Conservation (phyloP, 768 basidiomycete genomes). For the Leccinum variicolor region DNA sequence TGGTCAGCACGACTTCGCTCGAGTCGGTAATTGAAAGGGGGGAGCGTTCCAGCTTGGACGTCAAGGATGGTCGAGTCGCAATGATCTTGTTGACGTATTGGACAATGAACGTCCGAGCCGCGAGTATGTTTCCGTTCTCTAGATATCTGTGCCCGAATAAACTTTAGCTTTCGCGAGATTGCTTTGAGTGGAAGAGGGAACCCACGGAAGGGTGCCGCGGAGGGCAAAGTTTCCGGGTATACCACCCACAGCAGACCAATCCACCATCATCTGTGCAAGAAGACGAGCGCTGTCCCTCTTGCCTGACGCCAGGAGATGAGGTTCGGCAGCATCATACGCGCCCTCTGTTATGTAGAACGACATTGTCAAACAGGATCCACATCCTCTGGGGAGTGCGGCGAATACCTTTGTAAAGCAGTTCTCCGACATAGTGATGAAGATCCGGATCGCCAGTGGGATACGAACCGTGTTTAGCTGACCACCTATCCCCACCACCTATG, state of each 20-base stretch:
- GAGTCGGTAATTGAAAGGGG: slow-evolving; percentile 43
- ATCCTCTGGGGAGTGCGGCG: slow-evolving; percentile 1
- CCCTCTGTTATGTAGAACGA: slow-evolving; percentile 50
- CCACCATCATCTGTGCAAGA: slow-evolving; percentile 81
- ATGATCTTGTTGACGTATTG: slow-evolving; percentile 68
- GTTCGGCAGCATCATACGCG: slow-evolving; percentile 69
- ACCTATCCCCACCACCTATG: slow-evolving; percentile 47
- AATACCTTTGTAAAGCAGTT: slow-evolving; percentile 79
- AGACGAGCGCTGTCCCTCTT: slow-evolving; percentile 85
- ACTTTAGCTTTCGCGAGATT: slow-evolving; percentile 1
- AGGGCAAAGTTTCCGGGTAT: slow-evolving; percentile 74
- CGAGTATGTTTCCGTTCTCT: slow-evolving; percentile 86
- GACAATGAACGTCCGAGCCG: slow-evolving; percentile 88
- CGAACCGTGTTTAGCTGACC: slow-evolving; percentile 77
- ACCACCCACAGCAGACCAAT: slow-evolving; percentile 63
- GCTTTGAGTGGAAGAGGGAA: slow-evolving; percentile 5
- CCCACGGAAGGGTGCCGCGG: slow-evolving; percentile 79
- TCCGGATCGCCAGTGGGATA: slow-evolving; percentile 86
- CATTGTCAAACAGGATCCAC: slow-evolving; percentile 1
- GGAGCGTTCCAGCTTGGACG: slow-evolving; percentile 37
- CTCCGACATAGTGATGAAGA: slow-evolving; percentile 87
- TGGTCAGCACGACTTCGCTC: slow-evolving; percentile 73
- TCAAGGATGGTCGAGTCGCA: slow-evolving; percentile 39
- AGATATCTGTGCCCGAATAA: slow-evolving; percentile 52
- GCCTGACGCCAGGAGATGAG: slow-evolving; percentile 80